These are phyloP conservation scores for Cordyceps tenuipes DNA, from an alignment of 2,329 filamentous ascomycete genomes.

Conservation along the genomic window DNA sequence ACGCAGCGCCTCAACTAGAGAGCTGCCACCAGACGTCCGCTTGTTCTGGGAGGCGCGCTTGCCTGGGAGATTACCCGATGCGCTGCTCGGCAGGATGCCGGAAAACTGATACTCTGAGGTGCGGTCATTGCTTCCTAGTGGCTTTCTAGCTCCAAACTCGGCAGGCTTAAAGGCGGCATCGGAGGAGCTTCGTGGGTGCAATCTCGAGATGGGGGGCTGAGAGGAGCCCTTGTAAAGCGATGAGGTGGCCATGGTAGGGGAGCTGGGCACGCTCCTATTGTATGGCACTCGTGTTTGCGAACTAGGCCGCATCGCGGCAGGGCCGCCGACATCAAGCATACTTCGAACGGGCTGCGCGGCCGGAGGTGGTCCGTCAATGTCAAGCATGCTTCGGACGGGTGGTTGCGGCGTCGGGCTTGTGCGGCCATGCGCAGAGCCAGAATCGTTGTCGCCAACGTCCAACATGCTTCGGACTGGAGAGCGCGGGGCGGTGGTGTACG, in stretches of 20 bases:
- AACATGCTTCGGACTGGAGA: conserved; percentile 65
- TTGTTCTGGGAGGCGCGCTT: conserved; percentile 42
- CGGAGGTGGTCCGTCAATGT: conserved; percentile 39
- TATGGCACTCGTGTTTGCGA: conserved; percentile 15
- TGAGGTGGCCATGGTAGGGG: conserved; percentile 19
- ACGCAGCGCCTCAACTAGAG: conserved; percentile 46
- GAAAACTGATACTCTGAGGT: conserved; percentile 54
- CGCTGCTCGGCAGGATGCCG: conserved; percentile 43
- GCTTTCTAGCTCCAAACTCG: conserved; percentile 34
- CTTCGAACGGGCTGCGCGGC: conserved; percentile 35
- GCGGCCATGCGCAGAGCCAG: conserved; percentile 15
- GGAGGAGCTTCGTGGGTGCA: conserved; percentile 45
- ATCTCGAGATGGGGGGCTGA: conserved; percentile 16
- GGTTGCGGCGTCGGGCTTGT: conserved; percentile 35
- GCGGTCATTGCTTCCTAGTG: conserved; percentile 27
- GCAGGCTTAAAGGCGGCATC: conserved; percentile 41
- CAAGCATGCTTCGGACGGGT: conserved; percentile 58
- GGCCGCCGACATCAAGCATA: conserved; percentile 42
- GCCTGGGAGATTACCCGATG: conserved; percentile 39
- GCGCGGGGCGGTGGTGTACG: conserved; percentile 46
- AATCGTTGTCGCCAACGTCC: conserved; percentile 43
- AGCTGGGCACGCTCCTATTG: conserved; percentile 26
- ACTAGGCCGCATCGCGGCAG: conserved; percentile 19
- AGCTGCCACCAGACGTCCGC: conserved; percentile 24
- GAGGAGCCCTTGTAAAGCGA: conserved; percentile 14